These are phyloP conservation scores for Phytophthora capsici DNA, from an alignment of 352 stramenopile genomes.

Conservation along the genomic window DNA sequence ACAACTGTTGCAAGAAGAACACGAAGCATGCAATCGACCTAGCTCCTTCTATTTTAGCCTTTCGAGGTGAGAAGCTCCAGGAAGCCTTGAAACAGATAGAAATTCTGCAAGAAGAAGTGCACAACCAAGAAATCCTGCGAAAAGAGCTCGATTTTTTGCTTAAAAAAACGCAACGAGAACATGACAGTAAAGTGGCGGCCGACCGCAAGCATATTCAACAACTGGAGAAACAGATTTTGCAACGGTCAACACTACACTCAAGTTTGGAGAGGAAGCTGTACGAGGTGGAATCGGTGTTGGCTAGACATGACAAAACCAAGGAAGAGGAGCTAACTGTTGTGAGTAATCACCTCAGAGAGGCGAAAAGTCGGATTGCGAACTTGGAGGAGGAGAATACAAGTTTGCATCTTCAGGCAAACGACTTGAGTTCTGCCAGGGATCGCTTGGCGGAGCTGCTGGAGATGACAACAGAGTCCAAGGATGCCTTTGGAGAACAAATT, in stretches of 20 bases:
- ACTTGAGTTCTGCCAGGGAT: constrained; percentile 44
- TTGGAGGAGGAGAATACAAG: constrained; percentile 53
- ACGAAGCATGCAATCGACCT: constrained; percentile 67
- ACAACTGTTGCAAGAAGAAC: constrained; percentile 86
- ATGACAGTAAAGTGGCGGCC: constrained; percentile 66
- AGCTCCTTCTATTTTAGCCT: constrained; percentile 72
- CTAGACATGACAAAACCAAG: constrained; percentile 58
- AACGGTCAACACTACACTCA: constrained; percentile 66
- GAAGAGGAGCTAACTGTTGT: constrained; percentile 47
- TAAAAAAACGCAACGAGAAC: constrained; percentile 75
- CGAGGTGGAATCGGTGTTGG: constrained; percentile 67
- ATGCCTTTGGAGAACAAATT: constrained; percentile 60
- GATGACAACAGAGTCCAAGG: constrained; percentile 54
- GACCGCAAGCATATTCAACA: constrained; percentile 76
- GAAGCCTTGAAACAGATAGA: constrained; percentile 57
- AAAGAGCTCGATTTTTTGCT: constrained; percentile 73
- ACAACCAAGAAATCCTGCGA: constrained; percentile 66
- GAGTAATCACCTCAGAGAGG: constrained; percentile 38
- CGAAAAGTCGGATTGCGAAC: constrained; percentile 26
- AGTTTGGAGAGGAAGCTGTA: constrained; percentile 77
- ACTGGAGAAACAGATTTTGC: constrained; percentile 77
- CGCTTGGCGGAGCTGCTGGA: constrained; percentile 40
- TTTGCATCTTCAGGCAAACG: constrained; percentile 35
- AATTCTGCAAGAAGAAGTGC: constrained; percentile 61
- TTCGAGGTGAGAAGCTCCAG: constrained; percentile 80